Conservation (phyloP, 441 rosid species). For the Mallotus japonicus region DNA sequence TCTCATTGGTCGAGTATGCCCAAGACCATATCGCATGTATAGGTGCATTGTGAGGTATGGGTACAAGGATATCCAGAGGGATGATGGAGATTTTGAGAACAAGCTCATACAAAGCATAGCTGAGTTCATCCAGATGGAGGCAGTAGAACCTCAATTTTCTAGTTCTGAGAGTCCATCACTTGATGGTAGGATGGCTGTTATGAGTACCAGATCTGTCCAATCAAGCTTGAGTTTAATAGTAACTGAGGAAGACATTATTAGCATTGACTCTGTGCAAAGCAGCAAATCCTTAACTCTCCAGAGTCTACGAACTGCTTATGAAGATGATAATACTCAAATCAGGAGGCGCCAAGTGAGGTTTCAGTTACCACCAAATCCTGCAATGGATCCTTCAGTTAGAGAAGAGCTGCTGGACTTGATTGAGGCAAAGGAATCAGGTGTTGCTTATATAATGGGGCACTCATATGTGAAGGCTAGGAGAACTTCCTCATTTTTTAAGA, state of each 20-base stretch:
- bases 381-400: constrained; percentile 67
- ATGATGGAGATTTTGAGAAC: constrained; percentile 78
- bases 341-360: constrained; percentile 71
- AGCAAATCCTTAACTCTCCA: constrained; percentile 68
- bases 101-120: constrained; percentile 84
- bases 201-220: constrained; percentile 56
- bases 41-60: constrained; percentile 94
- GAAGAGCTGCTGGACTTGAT: constrained; percentile 80
- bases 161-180: constrained; percentile 55
- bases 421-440: constrained; percentile 82
- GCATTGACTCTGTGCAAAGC: constrained; percentile 49
- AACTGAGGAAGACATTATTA: constrained; percentile 50
- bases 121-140: constrained; percentile 94
- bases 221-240: constrained; percentile 51
- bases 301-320: constrained; percentile 59
- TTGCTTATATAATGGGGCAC: constrained; percentile 85
- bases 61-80: constrained; percentile 83
- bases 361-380: constrained; percentile 48
- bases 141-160: constrained; percentile 56
- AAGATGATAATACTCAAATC: constrained; percentile 55
- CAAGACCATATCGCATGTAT: constrained; percentile 89
- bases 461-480: constrained; percentile 81
- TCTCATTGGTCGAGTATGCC: constrained; percentile 91
- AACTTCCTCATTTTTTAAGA: constrained; percentile 64
- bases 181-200: constrained; percentile 95